A percentile compares a stretch with the other conserved stretches of the same genome.
Conservation (phyloP, 768 basidiomycete genomes). For the Daedaleopsis sinensis region DNA sequence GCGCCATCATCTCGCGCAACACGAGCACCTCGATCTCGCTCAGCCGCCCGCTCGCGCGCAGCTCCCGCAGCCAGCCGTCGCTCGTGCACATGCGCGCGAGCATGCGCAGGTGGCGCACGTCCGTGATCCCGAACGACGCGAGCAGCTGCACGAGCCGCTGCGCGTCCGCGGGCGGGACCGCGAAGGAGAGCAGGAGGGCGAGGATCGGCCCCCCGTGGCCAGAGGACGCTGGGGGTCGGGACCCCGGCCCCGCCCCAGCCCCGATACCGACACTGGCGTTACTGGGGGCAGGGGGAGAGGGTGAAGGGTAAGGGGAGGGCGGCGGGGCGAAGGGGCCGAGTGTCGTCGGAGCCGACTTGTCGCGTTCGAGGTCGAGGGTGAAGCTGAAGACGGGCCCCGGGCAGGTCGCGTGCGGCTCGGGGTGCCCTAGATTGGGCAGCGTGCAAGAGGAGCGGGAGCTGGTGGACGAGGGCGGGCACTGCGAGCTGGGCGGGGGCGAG, state of each 20-base stretch:
- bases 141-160: constrained; percentile 10
- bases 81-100: background rate
- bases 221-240: too few species aligned
- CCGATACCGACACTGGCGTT: too few species aligned
- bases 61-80: constrained; percentile 8
- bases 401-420: background rate
- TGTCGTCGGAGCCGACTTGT: background rate
- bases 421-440: too few species aligned
- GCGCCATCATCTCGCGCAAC: constrained; percentile 5
- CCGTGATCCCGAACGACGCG: background rate
- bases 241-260: too few species aligned
- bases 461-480: too few species aligned
- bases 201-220: background rate
- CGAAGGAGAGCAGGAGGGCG: background rate
- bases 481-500: too few species aligned
- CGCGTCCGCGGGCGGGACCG: constrained; percentile 3
- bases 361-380: too few species aligned
- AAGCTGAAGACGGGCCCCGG: background rate
- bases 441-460: too few species aligned
- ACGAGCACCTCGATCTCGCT: constrained; percentile 8
- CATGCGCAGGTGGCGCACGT: background rate
- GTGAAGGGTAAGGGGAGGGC: too few species aligned
- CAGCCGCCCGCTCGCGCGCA: constrained; percentile 1
- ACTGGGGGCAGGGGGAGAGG: too few species aligned
- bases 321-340: too few species aligned